Conservation (phyloP, 768 basidiomycete genomes). For the Tulasnella sp. region DNA sequence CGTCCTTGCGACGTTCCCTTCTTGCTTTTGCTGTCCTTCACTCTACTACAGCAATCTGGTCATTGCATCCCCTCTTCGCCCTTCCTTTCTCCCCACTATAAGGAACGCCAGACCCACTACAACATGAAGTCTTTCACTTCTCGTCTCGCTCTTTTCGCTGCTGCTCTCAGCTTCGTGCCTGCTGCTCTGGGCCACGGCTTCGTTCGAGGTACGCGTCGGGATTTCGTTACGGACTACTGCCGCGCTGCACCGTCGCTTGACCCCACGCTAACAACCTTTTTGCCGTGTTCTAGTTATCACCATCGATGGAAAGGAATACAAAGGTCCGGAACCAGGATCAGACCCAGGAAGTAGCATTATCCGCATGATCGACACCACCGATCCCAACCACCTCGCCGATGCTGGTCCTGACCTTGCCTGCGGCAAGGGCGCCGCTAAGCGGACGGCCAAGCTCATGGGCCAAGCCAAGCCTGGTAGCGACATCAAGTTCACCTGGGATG, state of each 20-base stretch:
- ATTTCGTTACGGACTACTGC: background rate
- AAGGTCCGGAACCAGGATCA: slow-evolving; percentile 33
- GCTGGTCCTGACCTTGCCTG: slow-evolving; percentile 27
- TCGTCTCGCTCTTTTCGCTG: background rate
- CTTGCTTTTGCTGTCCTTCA: background rate
- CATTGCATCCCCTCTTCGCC: background rate
- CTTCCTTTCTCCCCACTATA: background rate
- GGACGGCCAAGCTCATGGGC: slow-evolving; percentile 36
- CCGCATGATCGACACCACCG: slow-evolving; percentile 33
- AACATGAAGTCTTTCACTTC: slow-evolving; percentile 1
- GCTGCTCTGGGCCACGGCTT: slow-evolving; percentile 9
- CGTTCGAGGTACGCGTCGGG: slow-evolving; percentile 2
- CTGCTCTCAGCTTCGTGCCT: background rate
- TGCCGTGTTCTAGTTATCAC: slow-evolving; percentile 21
- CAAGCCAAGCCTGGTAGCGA: slow-evolving; percentile 42
- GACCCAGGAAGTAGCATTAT: slow-evolving; percentile 29
- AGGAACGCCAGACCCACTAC: background rate
- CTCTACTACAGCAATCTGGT: slow-evolving; percentile 5
- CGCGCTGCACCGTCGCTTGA: background rate
- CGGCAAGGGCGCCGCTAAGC: slow-evolving; percentile 38
- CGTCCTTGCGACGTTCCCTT: background rate
- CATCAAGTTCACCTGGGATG: slow-evolving; percentile 20
- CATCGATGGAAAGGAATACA: slow-evolving; percentile 35
- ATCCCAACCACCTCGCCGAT: slow-evolving; percentile 45
- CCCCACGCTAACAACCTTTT: background rate